These are phyloP conservation scores for Cladophialophora carrionii DNA, from an alignment of 2,329 filamentous ascomycete species.

Conservation along the genomic window DNA sequence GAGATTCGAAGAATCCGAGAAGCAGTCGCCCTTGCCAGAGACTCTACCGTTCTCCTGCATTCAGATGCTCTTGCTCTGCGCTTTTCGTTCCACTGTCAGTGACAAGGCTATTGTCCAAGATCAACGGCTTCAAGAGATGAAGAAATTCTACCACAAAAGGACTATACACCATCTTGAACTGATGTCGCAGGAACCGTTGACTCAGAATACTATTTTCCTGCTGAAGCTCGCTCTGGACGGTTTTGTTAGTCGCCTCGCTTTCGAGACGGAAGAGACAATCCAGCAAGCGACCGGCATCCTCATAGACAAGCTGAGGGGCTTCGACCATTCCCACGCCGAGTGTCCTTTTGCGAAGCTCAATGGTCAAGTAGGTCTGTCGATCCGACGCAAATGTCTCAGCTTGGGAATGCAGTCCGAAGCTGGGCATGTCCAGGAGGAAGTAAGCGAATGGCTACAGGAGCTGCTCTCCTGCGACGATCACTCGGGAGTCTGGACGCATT, in stretches of 20 bases:
- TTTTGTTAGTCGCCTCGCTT: background rate
- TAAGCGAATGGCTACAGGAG: background rate
- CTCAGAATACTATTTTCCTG: background rate
- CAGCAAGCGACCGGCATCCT: background rate
- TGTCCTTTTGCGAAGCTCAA: background rate
- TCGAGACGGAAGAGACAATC: background rate
- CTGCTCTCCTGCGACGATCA: slow-evolving; percentile 10
- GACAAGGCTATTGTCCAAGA: background rate
- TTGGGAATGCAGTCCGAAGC: background rate
- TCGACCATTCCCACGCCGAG: background rate
- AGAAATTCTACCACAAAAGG: background rate
- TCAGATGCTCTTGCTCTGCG: background rate
- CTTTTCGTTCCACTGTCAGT: background rate
- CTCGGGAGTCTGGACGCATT: slow-evolving; percentile 3
- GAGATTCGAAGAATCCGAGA: background rate
- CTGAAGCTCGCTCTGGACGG: background rate
- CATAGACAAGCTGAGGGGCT: background rate
- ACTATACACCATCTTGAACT: background rate
- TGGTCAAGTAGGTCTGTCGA: background rate
- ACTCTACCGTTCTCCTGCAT: background rate
- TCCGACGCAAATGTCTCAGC: background rate
- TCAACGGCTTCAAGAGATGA: background rate
- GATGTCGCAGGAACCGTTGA: background rate
- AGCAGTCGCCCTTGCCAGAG: background rate
- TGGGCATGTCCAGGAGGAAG: background rate